Conservation (phyloP, 345 rosid genomes). For the Triadica sebifera region DNA sequence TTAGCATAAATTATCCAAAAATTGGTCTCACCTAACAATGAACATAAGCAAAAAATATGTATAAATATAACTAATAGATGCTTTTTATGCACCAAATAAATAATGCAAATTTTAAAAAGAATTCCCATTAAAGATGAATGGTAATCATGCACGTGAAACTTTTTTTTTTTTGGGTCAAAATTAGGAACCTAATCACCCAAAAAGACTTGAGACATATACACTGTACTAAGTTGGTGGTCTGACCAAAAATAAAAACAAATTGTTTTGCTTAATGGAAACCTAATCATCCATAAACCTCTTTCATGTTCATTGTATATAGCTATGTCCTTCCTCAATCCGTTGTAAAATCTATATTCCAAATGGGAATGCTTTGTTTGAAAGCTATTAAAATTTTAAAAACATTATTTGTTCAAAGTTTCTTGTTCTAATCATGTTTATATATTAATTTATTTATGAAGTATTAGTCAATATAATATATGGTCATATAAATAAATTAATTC, state of each 20-base stretch:
- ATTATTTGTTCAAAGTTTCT: too few species aligned
- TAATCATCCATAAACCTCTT: neutral
- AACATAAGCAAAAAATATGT: neutral
- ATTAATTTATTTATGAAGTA: too few species aligned
- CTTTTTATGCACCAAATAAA: too few species aligned
- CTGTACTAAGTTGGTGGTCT: slow-evolving; percentile 15
- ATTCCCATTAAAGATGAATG: neutral
- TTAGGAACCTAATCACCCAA: slow-evolving; percentile 3
- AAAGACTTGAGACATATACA: neutral
- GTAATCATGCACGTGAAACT: slow-evolving; percentile 4
- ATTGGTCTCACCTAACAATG: neutral
- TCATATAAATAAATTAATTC: too few species aligned
- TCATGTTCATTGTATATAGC: slow-evolving; percentile 20
- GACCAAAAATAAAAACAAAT: neutral
- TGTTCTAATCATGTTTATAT: too few species aligned
- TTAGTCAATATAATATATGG: too few species aligned
- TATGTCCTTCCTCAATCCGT: neutral
- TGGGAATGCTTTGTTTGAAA: too few species aligned
- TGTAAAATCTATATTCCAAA: neutral
- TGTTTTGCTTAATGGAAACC: neutral
- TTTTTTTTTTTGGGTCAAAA: neutral
- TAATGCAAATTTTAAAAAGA: neutral
- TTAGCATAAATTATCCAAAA: neutral
- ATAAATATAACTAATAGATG: neutral
- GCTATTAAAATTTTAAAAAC: too few species aligned